phyloP scores from a whole-genome alignment of 1,284 basidiomycete species.

The Coniophora puteana region DNA sequence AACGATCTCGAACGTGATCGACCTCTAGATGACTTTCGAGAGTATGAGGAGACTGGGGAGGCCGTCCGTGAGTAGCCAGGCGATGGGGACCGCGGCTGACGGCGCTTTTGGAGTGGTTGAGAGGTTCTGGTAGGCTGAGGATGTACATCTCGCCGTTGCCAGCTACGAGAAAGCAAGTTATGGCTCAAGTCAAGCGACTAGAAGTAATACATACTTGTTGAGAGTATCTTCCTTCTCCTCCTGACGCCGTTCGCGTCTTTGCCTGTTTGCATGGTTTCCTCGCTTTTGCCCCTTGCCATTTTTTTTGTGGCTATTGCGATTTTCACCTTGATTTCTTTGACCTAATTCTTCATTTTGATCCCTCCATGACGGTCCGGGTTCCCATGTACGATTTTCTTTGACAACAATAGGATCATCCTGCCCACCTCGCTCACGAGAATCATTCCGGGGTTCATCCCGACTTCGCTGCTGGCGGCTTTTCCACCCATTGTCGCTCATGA shows the following conservation, averaged over 20 bases:
- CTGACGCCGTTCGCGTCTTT: conserved; percentile 55
- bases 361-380: conserved; percentile 61
- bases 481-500: conserved; percentile 35
- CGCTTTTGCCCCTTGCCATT: conserved; percentile 31
- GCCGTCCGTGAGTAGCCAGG: conserved; percentile 50
- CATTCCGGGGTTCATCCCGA: conserved; percentile 27
- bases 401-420: conserved; percentile 22
- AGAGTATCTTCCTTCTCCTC: conserved; percentile 43
- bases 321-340: conserved; percentile 33
- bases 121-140: conserved; percentile 32
- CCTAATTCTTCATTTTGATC: conserved; percentile 32
- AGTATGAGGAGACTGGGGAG: conserved; percentile 59
- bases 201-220: conserved; percentile 56
- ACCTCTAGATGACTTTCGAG: conserved; percentile 60
- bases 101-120: conserved; percentile 26
- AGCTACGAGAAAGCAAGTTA: conserved; percentile 30
- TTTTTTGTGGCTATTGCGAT: conserved; percentile 34
- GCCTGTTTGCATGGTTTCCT: conserved; percentile 36
- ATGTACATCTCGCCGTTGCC: conserved; percentile 45
- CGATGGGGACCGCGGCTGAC: conserved; percentile 17
- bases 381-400: conserved; percentile 52
- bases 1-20: conserved; percentile 61
- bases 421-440: conserved; percentile 21
- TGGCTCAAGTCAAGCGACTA: conserved; percentile 6
- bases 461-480: conserved; percentile 29